Evolutionary conservation across 306 rosid species (phyloP).

Genomic region (Boehmeria nivea): DNA sequence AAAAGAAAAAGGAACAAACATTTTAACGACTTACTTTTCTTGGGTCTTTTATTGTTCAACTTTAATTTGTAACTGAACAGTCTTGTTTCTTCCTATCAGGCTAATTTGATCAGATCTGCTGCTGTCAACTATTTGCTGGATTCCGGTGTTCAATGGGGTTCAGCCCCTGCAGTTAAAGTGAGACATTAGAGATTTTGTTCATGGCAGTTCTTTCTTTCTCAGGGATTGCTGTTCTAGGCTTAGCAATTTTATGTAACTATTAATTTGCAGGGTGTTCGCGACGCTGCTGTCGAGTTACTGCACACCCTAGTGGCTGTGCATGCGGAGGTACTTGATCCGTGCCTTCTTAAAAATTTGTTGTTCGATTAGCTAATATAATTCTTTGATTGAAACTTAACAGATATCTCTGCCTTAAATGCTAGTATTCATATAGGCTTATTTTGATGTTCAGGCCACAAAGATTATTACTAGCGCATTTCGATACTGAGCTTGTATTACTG

Average conservation of each 20-base stretch:
- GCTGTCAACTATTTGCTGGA: constrained; percentile 81
- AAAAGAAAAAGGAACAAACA: not conserved
- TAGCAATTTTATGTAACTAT: constrained; percentile 9
- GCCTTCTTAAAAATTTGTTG: not conserved
- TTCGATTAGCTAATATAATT: no score
- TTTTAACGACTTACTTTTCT: not conserved
- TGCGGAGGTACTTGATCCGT: constrained; percentile 73
- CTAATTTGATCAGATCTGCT: constrained; percentile 82
- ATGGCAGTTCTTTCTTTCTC: constrained; percentile 3
- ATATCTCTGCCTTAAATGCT: no score
- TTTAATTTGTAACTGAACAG: constrained; percentile 7
- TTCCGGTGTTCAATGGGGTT: constrained; percentile 95
- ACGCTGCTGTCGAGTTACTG: constrained; percentile 89
- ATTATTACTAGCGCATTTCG: not conserved
- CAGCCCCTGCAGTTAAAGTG: constrained; percentile 93
- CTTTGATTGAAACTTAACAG: no score
- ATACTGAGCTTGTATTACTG: not conserved
- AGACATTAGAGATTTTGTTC: constrained; percentile 30
- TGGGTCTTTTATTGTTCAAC: not conserved
- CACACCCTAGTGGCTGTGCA: constrained; percentile 95
- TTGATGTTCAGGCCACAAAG: not conserved
- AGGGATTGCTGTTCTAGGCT: constrained; percentile 11
- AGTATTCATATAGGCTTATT: not conserved
- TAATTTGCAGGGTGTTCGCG: constrained; percentile 84
- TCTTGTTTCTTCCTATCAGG: constrained; percentile 48